Evolutionary conservation across 176 grass and related monocot genomes (phyloP), one percentile per base, ranked within the genome.

Genomic region (Carex kokanica): DNA sequence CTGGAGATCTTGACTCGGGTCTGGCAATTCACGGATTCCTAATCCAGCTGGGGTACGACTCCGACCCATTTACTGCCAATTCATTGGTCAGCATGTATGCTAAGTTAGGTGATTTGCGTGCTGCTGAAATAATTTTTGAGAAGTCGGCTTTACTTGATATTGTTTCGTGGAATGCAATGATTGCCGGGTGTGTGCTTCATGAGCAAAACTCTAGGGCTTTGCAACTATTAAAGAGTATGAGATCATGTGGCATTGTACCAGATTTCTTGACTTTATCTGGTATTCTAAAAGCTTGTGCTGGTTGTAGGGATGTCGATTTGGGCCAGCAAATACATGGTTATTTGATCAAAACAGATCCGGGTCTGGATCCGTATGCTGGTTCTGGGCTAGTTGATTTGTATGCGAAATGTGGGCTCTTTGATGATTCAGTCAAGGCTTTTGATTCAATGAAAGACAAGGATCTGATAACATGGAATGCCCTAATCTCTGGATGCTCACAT

Each of bases 341-440:
- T 78, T 91, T 95, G 89, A 90, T 95, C 74, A 91, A 91, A 82
- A 82, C 83, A 15, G 64, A 84, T 85, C 87, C 88, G 15, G 85
- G 82, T 87, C 91, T 87, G 29, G 80, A 95, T 88, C 73, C 62
- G 3, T 93, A 88, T 62, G 88, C 94, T 2, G 85, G 89, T 61
- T 89, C 94, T 67, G 91, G 86, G 74, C 87, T 98, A 69, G 84
- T 98, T n/a, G 91, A 95, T 84, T 87, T 95, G 86, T 93, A 95
- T 78, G 20, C 85, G 52, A 91, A 90, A 82, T 74, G 90, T 18
- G 75, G 66, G 17, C 53, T 60, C 82, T 84, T 93, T 68, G 80
- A 82, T 52, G 88, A 95, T 72, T 88, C 88, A 10, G 79, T 66
- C 51, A 91, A 86, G 84, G 91, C 87, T 78, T 98, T 98, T 16